Percentiles rank a stretch among this genome's conserved stretches.
Conservation (phyloP, 75 land plant species). For the Selaginella tamariscina region DNA sequence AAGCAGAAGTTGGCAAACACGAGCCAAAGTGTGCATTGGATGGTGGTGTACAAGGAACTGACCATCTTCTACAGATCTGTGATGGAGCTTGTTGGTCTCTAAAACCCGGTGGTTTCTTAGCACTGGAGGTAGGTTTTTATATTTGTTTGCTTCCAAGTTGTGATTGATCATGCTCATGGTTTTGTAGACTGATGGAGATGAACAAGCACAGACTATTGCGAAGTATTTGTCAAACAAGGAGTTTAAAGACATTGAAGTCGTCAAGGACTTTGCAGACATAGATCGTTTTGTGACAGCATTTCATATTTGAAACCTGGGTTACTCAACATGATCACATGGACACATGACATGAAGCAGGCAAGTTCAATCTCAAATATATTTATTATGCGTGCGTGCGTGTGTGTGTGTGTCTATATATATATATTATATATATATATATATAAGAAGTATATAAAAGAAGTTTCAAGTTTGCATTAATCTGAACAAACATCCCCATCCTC, state of each 20-base stretch:
- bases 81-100: conserved; percentile 41
- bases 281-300: conserved; percentile 60
- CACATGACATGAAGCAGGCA: too few species aligned
- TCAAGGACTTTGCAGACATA: conserved; percentile 63
- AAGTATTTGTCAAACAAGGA: conserved; percentile 29
- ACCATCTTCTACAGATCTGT: conserved; percentile 53
- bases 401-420: too few species aligned
- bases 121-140: conserved; percentile 58
- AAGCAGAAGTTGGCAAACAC: conserved; percentile 84
- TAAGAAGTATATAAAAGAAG: too few species aligned
- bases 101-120: conserved; percentile 70
- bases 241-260: conserved; percentile 38
- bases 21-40: conserved; percentile 85
- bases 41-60: conserved; percentile 63
- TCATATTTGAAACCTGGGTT: too few species aligned
- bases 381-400: too few species aligned
- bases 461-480: too few species aligned
- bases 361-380: too few species aligned
- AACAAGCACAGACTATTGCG: conserved; percentile 50
- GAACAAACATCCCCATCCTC: too few species aligned
- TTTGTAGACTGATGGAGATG: conserved; percentile 83
- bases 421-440: too few species aligned
- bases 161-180: background rate
- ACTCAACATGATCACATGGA: too few species aligned
- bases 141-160: background rate